A percentile compares a stretch with the other conserved stretches of the same genome.
These are phyloP conservation scores for Penicillium turbatum DNA, from an alignment of 495 filamentous ascomycete genomes.

Conservation along the genomic window DNA sequence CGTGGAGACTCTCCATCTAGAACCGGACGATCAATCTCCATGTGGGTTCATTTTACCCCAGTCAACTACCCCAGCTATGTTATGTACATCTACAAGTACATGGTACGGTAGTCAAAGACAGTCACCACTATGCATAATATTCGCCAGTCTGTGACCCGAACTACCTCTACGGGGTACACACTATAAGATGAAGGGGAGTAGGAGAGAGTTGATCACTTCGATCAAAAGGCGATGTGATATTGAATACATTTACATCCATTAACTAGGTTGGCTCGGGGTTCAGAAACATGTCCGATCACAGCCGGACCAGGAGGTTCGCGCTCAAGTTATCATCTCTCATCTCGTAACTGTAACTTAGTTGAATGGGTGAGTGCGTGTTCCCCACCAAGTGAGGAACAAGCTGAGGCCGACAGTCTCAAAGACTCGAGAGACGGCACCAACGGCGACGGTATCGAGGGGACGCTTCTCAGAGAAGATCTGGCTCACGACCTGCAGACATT, in stretches of 20 bases:
- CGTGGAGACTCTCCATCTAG: not conserved
- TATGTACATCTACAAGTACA: too few species aligned
- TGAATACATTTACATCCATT: slow-evolving; percentile 9
- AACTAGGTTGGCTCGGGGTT: not conserved
- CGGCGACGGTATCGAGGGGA: slow-evolving; percentile 81
- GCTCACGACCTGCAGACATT: slow-evolving; percentile 63
- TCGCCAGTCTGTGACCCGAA: too few species aligned
- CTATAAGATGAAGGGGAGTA: too few species aligned
- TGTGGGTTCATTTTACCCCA: slow-evolving; percentile 1
- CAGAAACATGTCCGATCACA: not conserved
- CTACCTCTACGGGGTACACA: too few species aligned
- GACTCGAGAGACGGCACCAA: slow-evolving; percentile 74
- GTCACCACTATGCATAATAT: too few species aligned
- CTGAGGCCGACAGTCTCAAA: slow-evolving; percentile 92
- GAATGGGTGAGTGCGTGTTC: slow-evolving; percentile 84
- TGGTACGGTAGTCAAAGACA: too few species aligned
- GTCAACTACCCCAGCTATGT: too few species aligned
- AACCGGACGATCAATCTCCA: not conserved
- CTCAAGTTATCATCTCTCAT: not conserved
- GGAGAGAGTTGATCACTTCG: too few species aligned
- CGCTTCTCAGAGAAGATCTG: slow-evolving; percentile 89
- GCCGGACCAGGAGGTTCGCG: not conserved
- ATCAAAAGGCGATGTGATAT: slow-evolving; percentile 3
- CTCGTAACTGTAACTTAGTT: slow-evolving; percentile 40
- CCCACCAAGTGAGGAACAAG: slow-evolving; percentile 95